Evolutionary conservation across 345 rosid genomes (phyloP).

Genomic region (Sisymbrium irio): DNA sequence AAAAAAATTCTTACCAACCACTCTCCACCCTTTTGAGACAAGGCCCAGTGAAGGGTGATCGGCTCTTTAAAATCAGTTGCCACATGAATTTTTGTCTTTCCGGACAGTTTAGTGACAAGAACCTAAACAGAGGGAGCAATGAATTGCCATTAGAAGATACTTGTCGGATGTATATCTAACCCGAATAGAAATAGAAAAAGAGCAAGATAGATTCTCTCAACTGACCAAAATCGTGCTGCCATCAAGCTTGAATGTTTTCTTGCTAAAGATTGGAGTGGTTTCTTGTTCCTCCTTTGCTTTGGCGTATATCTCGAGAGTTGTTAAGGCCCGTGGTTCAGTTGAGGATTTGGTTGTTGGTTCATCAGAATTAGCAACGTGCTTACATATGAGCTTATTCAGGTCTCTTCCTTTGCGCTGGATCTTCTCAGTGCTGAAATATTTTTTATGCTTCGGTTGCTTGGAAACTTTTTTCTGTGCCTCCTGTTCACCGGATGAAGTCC

Average conservation of each 20-base stretch:
- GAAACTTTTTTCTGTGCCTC: constrained; percentile 44
- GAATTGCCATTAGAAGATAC: constrained; percentile 18
- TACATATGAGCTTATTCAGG: constrained; percentile 57
- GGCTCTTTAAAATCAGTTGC: constrained; percentile 75
- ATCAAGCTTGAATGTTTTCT: constrained; percentile 67
- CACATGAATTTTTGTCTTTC: constrained; percentile 59
- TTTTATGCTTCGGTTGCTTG: constrained; percentile 41
- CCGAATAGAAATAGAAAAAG: background rate
- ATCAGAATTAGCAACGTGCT: constrained; percentile 41
- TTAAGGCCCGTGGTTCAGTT: constrained; percentile 53
- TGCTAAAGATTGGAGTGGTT: constrained; percentile 51
- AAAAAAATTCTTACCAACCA: constrained; percentile 76
- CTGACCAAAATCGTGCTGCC: constrained; percentile 78
- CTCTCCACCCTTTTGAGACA: constrained; percentile 76
- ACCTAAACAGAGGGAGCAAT: constrained; percentile 46
- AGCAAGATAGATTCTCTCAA: constrained; percentile 16
- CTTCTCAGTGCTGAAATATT: constrained; percentile 44
- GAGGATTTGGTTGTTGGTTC: constrained; percentile 35
- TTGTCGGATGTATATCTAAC: constrained; percentile 5
- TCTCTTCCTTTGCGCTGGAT: constrained; percentile 82
- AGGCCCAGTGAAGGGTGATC: constrained; percentile 88
- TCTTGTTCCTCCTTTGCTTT: constrained; percentile 55
- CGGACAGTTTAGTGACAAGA: constrained; percentile 64
- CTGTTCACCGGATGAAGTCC: constrained; percentile 36
- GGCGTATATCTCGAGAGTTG: constrained; percentile 57